These are phyloP conservation scores for Sporothrix pallida DNA, from an alignment of 2,329 filamentous ascomycete genomes.

Conservation along the genomic window DNA sequence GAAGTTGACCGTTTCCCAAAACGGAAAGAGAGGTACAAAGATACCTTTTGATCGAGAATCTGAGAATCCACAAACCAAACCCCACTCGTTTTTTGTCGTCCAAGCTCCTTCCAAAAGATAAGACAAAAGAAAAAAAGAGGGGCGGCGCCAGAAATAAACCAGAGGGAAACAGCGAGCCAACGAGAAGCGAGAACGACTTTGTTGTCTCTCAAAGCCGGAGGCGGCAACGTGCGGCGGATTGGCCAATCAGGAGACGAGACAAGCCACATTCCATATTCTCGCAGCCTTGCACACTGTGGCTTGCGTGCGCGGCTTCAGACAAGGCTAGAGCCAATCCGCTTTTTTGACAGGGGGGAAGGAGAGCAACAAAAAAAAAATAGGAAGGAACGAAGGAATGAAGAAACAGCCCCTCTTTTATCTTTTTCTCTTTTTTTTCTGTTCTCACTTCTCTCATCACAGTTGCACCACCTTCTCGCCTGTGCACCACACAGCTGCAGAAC, in stretches of 20 bases:
- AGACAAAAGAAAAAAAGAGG: constrained; percentile 21
- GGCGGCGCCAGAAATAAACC: constrained; percentile 22
- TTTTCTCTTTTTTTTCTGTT: background rate
- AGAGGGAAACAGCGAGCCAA: constrained; percentile 22
- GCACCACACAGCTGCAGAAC: constrained; percentile 10
- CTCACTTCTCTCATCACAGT: background rate
- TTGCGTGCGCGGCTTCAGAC: background rate
- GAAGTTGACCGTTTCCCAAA: background rate
- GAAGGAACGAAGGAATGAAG: background rate
- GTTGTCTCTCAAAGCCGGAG: background rate
- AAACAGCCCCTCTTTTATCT: background rate
- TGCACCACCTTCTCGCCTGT: background rate
- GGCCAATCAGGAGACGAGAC: background rate
- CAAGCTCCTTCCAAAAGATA: background rate
- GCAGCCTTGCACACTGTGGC: constrained; percentile 30
- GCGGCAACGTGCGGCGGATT: constrained; percentile 11
- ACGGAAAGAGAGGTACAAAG: constrained; percentile 18
- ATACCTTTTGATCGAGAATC: constrained; percentile 1
- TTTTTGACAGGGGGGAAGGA: constrained; percentile 3
- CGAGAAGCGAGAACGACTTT: background rate
- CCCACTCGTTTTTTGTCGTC: background rate
- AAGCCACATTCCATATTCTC: constrained; percentile 23
- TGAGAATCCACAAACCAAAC: background rate
- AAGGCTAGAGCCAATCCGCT: constrained; percentile 16
- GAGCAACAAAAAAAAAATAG: background rate